These are phyloP conservation scores for Hypomyces perniciosus DNA, from an alignment of 2,329 filamentous ascomycete genomes.

Conservation along the genomic window DNA sequence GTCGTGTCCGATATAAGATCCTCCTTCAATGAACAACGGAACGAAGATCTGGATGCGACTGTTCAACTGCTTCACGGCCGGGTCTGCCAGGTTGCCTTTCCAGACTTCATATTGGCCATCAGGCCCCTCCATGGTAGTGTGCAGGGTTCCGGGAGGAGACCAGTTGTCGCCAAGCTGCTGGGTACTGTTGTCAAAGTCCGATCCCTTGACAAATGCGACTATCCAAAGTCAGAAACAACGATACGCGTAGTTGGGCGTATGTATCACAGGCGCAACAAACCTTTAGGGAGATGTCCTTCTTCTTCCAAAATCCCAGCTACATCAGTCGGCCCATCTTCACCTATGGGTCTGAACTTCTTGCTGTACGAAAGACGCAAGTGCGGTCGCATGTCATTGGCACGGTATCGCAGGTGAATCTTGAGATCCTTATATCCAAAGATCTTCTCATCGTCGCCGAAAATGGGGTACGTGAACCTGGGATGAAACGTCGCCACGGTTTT, in stretches of 20 bases:
- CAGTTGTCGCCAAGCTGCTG: constrained; percentile 39
- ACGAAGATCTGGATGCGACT: constrained; percentile 78
- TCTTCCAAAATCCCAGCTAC: constrained; percentile 57
- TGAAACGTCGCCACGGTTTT: constrained; percentile 65
- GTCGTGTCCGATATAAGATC: constrained; percentile 59
- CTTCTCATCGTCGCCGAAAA: constrained; percentile 88
- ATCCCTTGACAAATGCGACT: constrained; percentile 62
- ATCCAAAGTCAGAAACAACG: constrained; percentile 5
- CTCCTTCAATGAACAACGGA: constrained; percentile 87
- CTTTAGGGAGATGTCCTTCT: constrained; percentile 61
- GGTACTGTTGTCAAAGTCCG: constrained; percentile 57
- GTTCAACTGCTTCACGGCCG: constrained; percentile 63
- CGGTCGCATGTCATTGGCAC: constrained; percentile 69
- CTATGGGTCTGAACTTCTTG: constrained; percentile 64
- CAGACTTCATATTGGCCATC: constrained; percentile 75
- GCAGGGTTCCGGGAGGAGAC: constrained; percentile 70
- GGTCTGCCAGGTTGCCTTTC: constrained; percentile 68
- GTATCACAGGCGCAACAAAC: constrained; percentile 35
- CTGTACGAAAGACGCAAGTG: constrained; percentile 65
- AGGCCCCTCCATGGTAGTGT: constrained; percentile 56
- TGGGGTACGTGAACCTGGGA: constrained; percentile 81
- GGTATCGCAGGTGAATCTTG: constrained; percentile 64
- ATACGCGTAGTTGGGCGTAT: no score
- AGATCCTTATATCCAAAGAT: constrained; percentile 88
- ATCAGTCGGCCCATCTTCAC: constrained; percentile 63